Base-by-base conservation (phyloP, 2,329 filamentous ascomycete genomes). In the Pestalotiopsis sp. region DNA sequence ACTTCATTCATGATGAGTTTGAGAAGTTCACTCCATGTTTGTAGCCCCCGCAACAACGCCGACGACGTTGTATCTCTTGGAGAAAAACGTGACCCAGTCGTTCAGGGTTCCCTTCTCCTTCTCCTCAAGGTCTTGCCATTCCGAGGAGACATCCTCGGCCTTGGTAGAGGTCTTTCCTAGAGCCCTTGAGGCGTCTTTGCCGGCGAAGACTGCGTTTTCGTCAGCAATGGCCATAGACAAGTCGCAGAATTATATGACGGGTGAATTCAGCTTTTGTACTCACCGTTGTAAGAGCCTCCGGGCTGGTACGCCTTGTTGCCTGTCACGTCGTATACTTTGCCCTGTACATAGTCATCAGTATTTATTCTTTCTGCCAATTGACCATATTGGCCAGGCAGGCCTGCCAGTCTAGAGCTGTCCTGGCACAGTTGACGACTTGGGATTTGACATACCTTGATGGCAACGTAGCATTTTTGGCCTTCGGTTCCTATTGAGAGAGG, bases 41-140 rank as follows among this genome's bases (percentile, higher is more conserved):
- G 85, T 89, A 35, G 88, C 88, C 44, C 87, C 88, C 68, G 85
- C 81, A 17, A 92, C 88, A 67, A 84, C 78, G 14, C 93, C 94
- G 60, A 97, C 89, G 64, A 98, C 88, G 75, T 97, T 98, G 83
- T 99, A 99, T 68, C 96, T 87, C 84, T 98, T 99, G 73, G 92
- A 93, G 81, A 99, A 99, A 82, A 97, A 99, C 1, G 92, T 97
- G 71, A 91, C 89, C 96, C 96, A 99, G 79, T 99, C 96, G 66
- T 95, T 87, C 69, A 99, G 82, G 3, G 92, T 91, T 30, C 88
- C 89, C 83, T 96, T 93, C 79, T 98, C 68, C 14, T 66, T 68
- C 40, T 72, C 73, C 26, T 73, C 70, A 40, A 76, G 52, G 66
- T 75, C 64, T 2, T 66, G 61, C 56, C 74, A 56, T 4, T 69